phyloP scores from a whole-genome alignment of 805 yeast species.

The Ogataea nitratoaversa region DNA sequence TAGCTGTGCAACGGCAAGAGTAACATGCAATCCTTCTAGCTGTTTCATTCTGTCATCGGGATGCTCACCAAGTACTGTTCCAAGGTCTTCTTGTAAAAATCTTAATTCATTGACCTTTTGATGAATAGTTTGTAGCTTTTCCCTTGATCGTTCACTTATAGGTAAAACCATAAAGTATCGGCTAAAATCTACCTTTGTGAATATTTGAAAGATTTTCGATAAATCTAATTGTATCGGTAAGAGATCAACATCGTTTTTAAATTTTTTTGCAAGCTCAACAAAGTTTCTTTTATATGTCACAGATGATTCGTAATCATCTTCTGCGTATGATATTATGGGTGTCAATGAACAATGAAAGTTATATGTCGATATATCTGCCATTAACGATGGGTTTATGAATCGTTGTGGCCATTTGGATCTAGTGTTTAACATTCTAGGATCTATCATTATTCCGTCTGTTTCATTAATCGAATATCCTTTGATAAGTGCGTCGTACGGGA shows the following conservation, averaged over 20 bases:
- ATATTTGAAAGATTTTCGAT: conserved; percentile 3
- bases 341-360: conserved; percentile 21
- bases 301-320: conserved; percentile 7
- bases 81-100: conserved; percentile 13
- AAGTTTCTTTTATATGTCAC: conserved; percentile 11
- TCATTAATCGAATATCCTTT: conserved; percentile 17
- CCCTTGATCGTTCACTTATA: conserved; percentile 2
- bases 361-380: conserved; percentile 10
- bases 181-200: conserved; percentile 12
- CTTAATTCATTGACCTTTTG: conserved; percentile 5
- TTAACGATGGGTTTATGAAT: conserved; percentile 15
- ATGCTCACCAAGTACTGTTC: conserved; percentile 18
- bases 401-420: conserved; percentile 20
- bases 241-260: not conserved
- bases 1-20: conserved; percentile 13
- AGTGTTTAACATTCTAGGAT: conserved; percentile 16
- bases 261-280: conserved; percentile 5
- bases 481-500: conserved; percentile 22
- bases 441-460: conserved; percentile 15
- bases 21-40: conserved; percentile 16
- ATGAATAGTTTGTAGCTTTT: conserved; percentile 4
- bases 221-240: not conserved
- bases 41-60: conserved; percentile 7
- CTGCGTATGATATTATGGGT: conserved; percentile 24
- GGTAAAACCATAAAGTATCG: conserved; percentile 14